phyloP scores from a whole-genome alignment of 495 filamentous ascomycete genomes.

The Penicillium waksmanii region DNA sequence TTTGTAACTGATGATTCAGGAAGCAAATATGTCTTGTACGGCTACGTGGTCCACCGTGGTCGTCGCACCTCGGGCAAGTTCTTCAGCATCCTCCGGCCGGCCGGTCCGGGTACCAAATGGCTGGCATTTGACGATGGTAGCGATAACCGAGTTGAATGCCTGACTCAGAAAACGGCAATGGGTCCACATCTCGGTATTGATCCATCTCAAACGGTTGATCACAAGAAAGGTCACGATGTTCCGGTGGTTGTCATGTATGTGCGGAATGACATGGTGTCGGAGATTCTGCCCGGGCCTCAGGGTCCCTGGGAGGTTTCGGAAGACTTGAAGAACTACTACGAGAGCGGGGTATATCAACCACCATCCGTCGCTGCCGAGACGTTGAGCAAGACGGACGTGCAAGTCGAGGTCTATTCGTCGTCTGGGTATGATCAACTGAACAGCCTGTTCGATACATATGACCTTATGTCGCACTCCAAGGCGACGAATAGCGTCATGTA shows the following conservation, averaged over 20 bases:
- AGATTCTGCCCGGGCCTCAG: constrained; percentile 47
- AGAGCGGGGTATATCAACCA: constrained; percentile 32
- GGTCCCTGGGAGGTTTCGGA: constrained; percentile 45
- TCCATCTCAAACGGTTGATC: constrained; percentile 37
- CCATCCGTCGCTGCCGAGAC: constrained; percentile 16
- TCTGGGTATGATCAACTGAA: constrained; percentile 38
- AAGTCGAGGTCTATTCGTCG: constrained; percentile 48
- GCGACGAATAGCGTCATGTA: constrained; percentile 43
- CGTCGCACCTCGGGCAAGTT: constrained; percentile 64
- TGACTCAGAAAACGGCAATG: constrained; percentile 61
- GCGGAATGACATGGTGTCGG: constrained; percentile 52
- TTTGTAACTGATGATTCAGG: constrained; percentile 38
- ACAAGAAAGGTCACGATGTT: constrained; percentile 58
- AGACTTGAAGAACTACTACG: constrained; percentile 43
- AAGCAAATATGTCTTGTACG: constrained; percentile 60
- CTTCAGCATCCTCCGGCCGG: constrained; percentile 63
- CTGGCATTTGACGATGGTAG: constrained; percentile 61
- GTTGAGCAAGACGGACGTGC: constrained; percentile 29
- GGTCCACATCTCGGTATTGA: constrained; percentile 56
- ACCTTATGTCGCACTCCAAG: constrained; percentile 51
- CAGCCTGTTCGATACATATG: constrained; percentile 49
- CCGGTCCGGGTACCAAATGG: constrained; percentile 60
- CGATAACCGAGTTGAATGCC: constrained; percentile 57
- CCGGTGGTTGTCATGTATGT: constrained; percentile 63
- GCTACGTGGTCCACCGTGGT: constrained; percentile 64